Conservation (phyloP, 768 basidiomycete genomes). For the Tricholoma hemisulphureum region DNA sequence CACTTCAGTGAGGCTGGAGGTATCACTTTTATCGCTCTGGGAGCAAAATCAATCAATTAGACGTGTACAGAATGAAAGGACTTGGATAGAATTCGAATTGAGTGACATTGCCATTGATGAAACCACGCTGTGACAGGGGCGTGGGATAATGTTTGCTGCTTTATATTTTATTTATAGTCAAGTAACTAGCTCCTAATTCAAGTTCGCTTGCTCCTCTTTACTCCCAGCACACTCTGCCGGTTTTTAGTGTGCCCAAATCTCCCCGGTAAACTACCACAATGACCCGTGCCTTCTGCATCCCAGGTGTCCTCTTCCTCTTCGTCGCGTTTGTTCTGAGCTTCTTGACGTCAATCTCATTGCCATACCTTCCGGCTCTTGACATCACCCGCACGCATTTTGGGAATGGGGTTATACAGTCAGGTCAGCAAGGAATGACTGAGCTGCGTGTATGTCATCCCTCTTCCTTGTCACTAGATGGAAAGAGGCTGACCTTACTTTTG, state of each 20-base stretch:
- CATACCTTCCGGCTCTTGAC: conserved; percentile 65
- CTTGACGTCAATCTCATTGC: conserved; percentile 69
- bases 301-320: conserved; percentile 53
- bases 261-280: conserved; percentile 5
- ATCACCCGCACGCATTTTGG: conserved; percentile 58
- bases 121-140: conserved; percentile 2
- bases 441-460: conserved; percentile 54
- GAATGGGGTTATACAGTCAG: conserved; percentile 24
- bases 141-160: conserved; percentile 6
- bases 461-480: background rate
- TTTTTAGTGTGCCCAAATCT: conserved; percentile 4
- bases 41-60: too few species aligned
- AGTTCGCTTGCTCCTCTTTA: background rate
- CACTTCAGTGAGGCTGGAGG: too few species aligned
- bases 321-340: conserved; percentile 65
- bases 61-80: too few species aligned
- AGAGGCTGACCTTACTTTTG: conserved; percentile 1
- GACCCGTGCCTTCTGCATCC: conserved; percentile 48
- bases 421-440: conserved; percentile 36
- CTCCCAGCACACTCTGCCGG: background rate
- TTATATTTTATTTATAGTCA: background rate
- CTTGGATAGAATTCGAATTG: too few species aligned
- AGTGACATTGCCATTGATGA: too few species aligned
- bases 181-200: background rate
- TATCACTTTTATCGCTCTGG: too few species aligned